These are phyloP conservation scores for Ampelocalamus luodianensis DNA, from an alignment of 176 grass and related monocot species.

Conservation along the genomic window DNA sequence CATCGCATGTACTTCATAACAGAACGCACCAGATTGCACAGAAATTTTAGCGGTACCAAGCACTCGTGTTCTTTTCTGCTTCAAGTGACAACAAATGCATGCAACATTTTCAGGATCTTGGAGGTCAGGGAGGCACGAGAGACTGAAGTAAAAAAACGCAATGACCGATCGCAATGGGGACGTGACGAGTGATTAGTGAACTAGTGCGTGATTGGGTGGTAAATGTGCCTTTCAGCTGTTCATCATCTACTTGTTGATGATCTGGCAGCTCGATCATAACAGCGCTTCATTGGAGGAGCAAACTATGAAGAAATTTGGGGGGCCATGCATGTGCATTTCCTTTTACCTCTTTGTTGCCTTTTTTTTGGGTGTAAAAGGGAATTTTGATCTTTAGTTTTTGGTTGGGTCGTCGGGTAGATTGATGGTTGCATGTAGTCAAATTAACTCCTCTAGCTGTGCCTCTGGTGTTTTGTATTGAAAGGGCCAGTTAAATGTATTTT, in stretches of 20 bases:
- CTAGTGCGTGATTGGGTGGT: constrained; percentile 12
- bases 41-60: not conserved
- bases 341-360: constrained; percentile 17
- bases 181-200: not conserved
- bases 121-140: constrained; percentile 49
- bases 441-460: constrained; percentile 39
- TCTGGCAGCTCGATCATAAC: not conserved
- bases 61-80: not conserved
- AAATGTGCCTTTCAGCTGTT: constrained; percentile 26
- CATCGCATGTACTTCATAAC: not conserved
- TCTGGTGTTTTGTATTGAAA: constrained; percentile 52
- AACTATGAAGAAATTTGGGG: not conserved
- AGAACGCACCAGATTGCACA: not conserved
- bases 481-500: constrained; percentile 62
- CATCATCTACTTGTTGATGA: constrained; percentile 32
- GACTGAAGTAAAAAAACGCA: constrained; percentile 19
- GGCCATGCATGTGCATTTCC: constrained; percentile 23
- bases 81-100: not conserved
- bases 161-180: not conserved
- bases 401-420: constrained; percentile 13
- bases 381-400: constrained; percentile 45
- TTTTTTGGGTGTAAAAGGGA: constrained; percentile 39
- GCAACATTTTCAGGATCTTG: constrained; percentile 46
- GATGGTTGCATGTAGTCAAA: constrained; percentile 38
- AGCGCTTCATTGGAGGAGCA: not conserved